Evolutionary conservation across 257 asterid species (phyloP), one percentile per base, ranked within the genome.

Genomic region (Solanum commersonii): DNA sequence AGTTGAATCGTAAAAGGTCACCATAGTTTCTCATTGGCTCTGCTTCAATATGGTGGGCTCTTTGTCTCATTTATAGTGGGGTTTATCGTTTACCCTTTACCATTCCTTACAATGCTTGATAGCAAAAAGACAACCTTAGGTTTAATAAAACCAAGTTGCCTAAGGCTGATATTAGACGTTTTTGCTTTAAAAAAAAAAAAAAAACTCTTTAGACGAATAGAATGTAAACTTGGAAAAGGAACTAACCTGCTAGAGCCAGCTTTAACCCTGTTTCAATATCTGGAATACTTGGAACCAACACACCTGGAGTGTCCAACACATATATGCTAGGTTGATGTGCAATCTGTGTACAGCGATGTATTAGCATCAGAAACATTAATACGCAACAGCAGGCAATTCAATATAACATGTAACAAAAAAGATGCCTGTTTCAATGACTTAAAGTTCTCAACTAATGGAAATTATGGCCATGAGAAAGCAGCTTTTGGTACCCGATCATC

Each of bases 251-350:
- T 63, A 96, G 92, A 56, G 98, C 98, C 91, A 96, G 94, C 96
- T 95, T 95, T 90, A 95, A 90, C 79, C 98, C 98, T 59, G 98
- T 95, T 89, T 94, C 99, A 74, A 95, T 87, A 88, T 95, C 95
- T 56, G 96, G 94, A 81, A 96, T 95, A 88, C 97, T 95, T 71
- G 98, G 99, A 86, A 95, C 98, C 93, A 96, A 91, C 79, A 96
- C 99, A 79, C 99, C 99, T 1, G 98, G 99, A 18, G 95, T 92
- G 92, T 96, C 98, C 94, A 96, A 92, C 73, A 96, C 98, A 65
- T 96, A 96, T 92, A 95, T 94, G 94, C 98, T 95, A 87, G 99
- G 99, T 87, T 90, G 96, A 92, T 95, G 94, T 0, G 99, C 99
- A 92, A 96, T 96, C 98, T 96, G 91, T 31, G 86, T 15, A 76